A percentile compares a stretch with the other conserved stretches of the same genome.
Conservation (phyloP, 2,329 filamentous ascomycete species). For the Neofusicoccum kwambonambiense region DNA sequence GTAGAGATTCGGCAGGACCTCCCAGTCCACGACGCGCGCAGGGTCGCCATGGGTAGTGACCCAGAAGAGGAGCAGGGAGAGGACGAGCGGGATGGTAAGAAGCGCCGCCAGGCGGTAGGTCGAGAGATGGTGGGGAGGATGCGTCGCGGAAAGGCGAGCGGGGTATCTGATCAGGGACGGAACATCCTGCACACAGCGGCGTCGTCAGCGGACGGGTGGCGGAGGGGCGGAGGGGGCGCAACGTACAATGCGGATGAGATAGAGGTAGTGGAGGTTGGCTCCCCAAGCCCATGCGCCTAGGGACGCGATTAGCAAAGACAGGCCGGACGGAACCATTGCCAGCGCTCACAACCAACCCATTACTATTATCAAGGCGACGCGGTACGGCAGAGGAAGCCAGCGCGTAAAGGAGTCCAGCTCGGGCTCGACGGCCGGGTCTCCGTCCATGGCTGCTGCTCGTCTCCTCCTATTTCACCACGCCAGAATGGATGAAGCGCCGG, state of each 20-base stretch:
- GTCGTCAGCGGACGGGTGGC: constrained; percentile 21
- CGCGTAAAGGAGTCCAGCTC: constrained; percentile 81
- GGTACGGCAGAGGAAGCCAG: constrained; percentile 83
- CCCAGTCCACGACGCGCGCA: constrained; percentile 70
- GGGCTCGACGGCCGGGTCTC: constrained; percentile 66
- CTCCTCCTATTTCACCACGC: constrained; percentile 16
- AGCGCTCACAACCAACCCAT: constrained; percentile 60
- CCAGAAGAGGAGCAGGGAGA: constrained; percentile 84
- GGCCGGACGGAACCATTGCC: constrained; percentile 6
- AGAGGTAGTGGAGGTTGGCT: constrained; percentile 83
- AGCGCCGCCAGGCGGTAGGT: constrained; percentile 82
- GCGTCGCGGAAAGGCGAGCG: constrained; percentile 65
- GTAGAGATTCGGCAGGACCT: constrained; percentile 83
- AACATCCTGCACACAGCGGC: constrained; percentile 60
- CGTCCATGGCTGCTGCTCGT: constrained; percentile 58
- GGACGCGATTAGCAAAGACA: constrained; percentile 16
- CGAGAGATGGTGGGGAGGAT: constrained; percentile 74
- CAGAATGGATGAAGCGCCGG: background rate
- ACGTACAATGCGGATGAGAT: constrained; percentile 69
- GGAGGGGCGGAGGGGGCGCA: background rate
- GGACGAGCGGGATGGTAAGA: constrained; percentile 67
- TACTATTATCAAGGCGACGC: constrained; percentile 81
- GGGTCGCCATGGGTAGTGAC: constrained; percentile 68
- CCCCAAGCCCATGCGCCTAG: constrained; percentile 94
- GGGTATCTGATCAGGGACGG: constrained; percentile 85